Evolutionary conservation across 768 basidiomycete species (phyloP).

Genomic region (Boletus bicolor): DNA sequence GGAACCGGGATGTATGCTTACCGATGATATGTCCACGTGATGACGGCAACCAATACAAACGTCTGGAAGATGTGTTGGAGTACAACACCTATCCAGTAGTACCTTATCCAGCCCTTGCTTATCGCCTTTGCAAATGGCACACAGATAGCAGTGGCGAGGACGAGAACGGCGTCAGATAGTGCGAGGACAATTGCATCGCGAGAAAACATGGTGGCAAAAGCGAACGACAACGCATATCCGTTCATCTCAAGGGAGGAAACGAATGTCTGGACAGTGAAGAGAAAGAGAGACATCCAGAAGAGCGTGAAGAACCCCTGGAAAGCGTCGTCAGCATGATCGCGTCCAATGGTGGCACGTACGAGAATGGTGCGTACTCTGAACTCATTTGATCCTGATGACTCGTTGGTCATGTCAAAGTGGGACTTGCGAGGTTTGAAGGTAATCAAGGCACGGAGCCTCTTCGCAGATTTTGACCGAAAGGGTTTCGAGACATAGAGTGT

Average conservation of each 20-base stretch:
- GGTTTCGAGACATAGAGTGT: slow-evolving; percentile 75
- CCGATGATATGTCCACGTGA: slow-evolving; percentile 92
- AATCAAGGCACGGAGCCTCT: slow-evolving; percentile 77
- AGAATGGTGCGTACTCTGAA: slow-evolving; percentile 55
- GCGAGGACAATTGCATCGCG: slow-evolving; percentile 81
- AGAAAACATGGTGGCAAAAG: slow-evolving; percentile 85
- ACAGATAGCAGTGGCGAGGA: slow-evolving; percentile 69
- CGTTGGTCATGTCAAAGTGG: slow-evolving; percentile 79
- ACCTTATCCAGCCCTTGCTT: slow-evolving; percentile 74
- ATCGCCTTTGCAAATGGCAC: slow-evolving; percentile 82
- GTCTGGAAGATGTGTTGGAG: slow-evolving; percentile 84
- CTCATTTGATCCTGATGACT: slow-evolving; percentile 70
- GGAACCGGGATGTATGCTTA: slow-evolving; percentile 25
- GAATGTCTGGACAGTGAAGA: slow-evolving; percentile 77
- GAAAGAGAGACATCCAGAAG: slow-evolving; percentile 89
- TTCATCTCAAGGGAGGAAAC: slow-evolving; percentile 71
- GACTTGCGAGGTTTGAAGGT: slow-evolving; percentile 87
- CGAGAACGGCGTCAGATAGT: slow-evolving; percentile 78
- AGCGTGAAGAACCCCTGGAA: slow-evolving; percentile 87
- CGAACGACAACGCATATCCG: slow-evolving; percentile 73
- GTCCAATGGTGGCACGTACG: not conserved
- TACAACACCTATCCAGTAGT: slow-evolving; percentile 70
- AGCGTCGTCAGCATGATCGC: slow-evolving; percentile 3
- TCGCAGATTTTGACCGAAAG: slow-evolving; percentile 67
- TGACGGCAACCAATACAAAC: slow-evolving; percentile 61